Conservation (phyloP, 2,329 filamentous ascomycete species). For the Stemphylium lycopersici region DNA sequence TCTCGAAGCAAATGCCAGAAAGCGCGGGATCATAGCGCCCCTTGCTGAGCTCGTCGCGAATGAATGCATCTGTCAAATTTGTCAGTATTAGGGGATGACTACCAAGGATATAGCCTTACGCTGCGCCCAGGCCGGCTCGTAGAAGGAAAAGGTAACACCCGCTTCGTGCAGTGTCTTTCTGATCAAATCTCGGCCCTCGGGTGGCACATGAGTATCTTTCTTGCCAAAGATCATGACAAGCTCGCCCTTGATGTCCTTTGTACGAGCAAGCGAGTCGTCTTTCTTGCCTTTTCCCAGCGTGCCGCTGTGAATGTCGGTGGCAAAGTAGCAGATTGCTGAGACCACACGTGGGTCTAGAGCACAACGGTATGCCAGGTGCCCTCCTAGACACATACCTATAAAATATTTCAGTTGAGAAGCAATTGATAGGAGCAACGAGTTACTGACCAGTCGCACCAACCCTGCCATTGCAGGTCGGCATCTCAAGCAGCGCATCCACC, state of each 20-base stretch:
- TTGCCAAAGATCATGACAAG: conserved; percentile 90
- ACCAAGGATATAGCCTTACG: conserved; percentile 55
- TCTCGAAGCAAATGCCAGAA: conserved; percentile 86
- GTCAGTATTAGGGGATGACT: not conserved
- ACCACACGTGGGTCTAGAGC: conserved; percentile 77
- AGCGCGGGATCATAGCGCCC: conserved; percentile 91
- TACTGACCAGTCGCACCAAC: conserved; percentile 55
- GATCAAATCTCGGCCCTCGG: conserved; percentile 81
- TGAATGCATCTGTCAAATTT: conserved; percentile 72
- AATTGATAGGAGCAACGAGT: not conserved
- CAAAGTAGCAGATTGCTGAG: conserved; percentile 86
- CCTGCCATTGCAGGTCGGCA: conserved; percentile 69
- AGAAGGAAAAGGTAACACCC: conserved; percentile 77
- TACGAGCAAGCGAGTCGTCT: conserved; percentile 66
- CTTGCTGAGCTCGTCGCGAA: conserved; percentile 89
- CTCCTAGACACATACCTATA: conserved; percentile 81
- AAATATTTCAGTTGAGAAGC: conserved; percentile 63
- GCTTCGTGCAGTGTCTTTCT: conserved; percentile 79
- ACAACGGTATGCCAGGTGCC: conserved; percentile 78
- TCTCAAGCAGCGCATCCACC: conserved; percentile 49
- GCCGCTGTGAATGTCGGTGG: conserved; percentile 84
- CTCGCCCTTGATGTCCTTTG: conserved; percentile 75
- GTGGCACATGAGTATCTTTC: conserved; percentile 87
- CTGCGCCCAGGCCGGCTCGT: conserved; percentile 92
- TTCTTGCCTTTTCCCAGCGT: conserved; percentile 73